A percentile compares a stretch with the other conserved stretches of the same genome.
Evolutionary conservation across 1,284 basidiomycete genomes (phyloP).

Genomic region (Cronartium quercuum): DNA sequence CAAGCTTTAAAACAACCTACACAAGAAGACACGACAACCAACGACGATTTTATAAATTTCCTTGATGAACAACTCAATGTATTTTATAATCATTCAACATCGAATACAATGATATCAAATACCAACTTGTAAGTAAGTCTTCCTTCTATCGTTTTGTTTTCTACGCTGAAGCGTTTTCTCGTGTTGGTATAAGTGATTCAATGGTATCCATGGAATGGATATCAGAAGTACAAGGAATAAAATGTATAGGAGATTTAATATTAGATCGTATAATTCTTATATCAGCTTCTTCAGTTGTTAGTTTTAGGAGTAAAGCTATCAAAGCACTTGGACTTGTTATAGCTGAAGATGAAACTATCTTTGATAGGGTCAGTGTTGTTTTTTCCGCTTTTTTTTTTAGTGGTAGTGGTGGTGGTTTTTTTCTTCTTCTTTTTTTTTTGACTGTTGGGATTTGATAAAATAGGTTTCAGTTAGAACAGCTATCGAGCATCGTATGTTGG

Average conservation of each 20-base stretch:
- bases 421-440: not conserved
- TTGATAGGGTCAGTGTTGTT: constrained; percentile 18
- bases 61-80: constrained; percentile 2
- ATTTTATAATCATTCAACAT: not conserved
- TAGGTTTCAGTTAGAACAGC: constrained; percentile 46
- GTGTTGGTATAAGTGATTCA: not conserved
- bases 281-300: constrained; percentile 27
- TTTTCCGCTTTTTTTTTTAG: not conserved
- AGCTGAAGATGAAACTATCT: constrained; percentile 33
- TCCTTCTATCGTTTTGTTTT: not conserved
- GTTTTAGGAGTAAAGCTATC: constrained; percentile 37
- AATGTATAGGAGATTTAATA: constrained; percentile 21
- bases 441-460: too few species aligned
- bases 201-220: constrained; percentile 1
- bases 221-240: constrained; percentile 34
- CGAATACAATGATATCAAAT: not conserved
- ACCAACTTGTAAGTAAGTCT: too few species aligned
- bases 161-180: not conserved
- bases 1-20: not conserved
- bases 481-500: constrained; percentile 80
- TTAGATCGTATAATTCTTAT: constrained; percentile 24
- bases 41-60: not conserved
- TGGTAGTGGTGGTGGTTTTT: too few species aligned
- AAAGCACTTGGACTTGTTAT: constrained; percentile 35
- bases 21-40: not conserved